Evolutionary conservation across 805 yeast species (phyloP), one percentile per base, ranked within the genome.

Genomic region (Tetrapisispora arboricola): DNA sequence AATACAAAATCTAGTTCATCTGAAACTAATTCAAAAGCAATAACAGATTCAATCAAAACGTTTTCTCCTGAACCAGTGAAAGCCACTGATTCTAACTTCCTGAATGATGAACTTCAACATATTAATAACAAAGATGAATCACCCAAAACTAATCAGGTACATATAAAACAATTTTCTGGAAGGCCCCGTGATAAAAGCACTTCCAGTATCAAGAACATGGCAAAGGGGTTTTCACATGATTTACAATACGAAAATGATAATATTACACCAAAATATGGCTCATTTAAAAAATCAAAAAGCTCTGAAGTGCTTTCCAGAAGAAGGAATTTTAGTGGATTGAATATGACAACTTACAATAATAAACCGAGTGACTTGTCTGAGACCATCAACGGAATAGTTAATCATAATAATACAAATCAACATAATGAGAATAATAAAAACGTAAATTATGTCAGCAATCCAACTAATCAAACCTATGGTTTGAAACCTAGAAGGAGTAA

Each of bases 151-250:
- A 25, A 47, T 36, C 50, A 47, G 27, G 22, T 44, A 18, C 8
- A 34, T 25, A 34, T 34, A 4, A 45, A 53, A 36, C 63, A 55
- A 37, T 60, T 60, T 40, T 53, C 62, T 8, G 57, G 58, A 1
- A 50, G 51, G 22, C 56, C 61, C 1, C 48, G 61, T 39, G 54
- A 61, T 24, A 60, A 56, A 44, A 59, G 61, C 44, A 49, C 55
- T 4, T 58, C 60, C 3, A 55, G 58, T 40, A 54, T 58, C 32
- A 59, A 58, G 42, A 58, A 57, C 10, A 40, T 60, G 20, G 53
- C 56, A 20, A 50, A 51, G 34, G 54, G 54, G 11, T 29, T 53
- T 21, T 50, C 54, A 8, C 57, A 53, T 40, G 64, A 58, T 35
- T 49, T 50, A 10, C 41, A 47, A 5, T 39, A 39, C 10, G 51